These are phyloP conservation scores for Eucalyptus decipiens DNA, from an alignment of 345 rosid genomes.

Conservation along the genomic window DNA sequence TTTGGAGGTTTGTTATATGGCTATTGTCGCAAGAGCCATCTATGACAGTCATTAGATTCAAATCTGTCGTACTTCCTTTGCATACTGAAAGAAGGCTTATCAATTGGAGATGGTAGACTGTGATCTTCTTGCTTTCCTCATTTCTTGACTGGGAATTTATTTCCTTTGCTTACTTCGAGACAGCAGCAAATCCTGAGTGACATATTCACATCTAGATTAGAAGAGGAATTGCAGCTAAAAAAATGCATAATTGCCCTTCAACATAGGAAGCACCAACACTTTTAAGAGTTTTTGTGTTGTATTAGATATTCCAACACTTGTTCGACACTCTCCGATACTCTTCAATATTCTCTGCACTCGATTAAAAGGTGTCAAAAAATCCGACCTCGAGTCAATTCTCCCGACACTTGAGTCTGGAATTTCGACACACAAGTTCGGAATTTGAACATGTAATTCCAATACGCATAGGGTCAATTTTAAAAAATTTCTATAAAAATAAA, in stretches of 20 bases:
- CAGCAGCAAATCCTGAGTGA: not conserved
- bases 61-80: not conserved
- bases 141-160: not conserved
- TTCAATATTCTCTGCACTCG: no score
- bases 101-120: not conserved
- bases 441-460: rapidly evolving
- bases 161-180: not conserved
- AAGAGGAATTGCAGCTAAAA: not conserved
- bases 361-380: no score
- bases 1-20: not conserved
- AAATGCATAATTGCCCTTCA: not conserved
- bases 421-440: no score
- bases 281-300: no score
- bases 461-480: rapidly evolving
- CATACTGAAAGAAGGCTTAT: not conserved
- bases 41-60: not conserved
- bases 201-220: not conserved
- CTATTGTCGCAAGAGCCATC: not conserved
- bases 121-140: not conserved
- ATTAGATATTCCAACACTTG: rapidly evolving
- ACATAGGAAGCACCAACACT: not conserved
- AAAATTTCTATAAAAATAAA: no score
- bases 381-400: rapidly evolving
- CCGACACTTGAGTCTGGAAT: rapidly evolving
- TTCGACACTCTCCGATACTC: rapidly evolving